Evolutionary conservation across 2,329 filamentous ascomycete species (phyloP), one percentile per base, ranked within the genome.

Genomic region (Fusarium protoensiforme): DNA sequence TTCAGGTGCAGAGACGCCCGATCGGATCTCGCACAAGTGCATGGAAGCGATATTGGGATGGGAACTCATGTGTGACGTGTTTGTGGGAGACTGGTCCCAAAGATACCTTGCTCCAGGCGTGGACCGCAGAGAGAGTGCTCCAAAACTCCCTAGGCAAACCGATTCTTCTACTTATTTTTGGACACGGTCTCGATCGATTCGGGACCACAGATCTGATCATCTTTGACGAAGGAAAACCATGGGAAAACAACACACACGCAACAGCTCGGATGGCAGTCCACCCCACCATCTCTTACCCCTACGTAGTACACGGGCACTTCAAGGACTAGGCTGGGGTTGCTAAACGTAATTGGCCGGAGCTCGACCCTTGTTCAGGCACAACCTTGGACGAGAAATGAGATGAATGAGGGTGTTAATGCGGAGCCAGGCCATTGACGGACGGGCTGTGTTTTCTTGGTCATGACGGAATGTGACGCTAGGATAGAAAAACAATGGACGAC

Each of bases 301-400:
- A 46, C 51, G 2, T 9, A 24, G 24, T 48, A 48, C 43, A 48
- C 43, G 43, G 22, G 43, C 43, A 14, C 35, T 39, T 61, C 20
- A 38, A 64, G 35, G 29, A 51, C 53, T 41, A 46, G 61, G 48
- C 53, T 54, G 61, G 61, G 72, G 51, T 27, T 64, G 43, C 58
- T 67, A 69, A 73, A 58, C 66, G 70, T 67, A 67, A 73, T 73
- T 73, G 71, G 62, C 61, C 56, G 56, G 62, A 41, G 11, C 63
- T 61, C 57, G 27, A 63, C 53, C 73, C 73, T 43, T 65, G 73
- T 61, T 58, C 41, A 64, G 39, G 38, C 54, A 67, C 43, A 65
- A 61, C 56, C 68, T 70, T 70, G 70, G 68, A 60, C 66, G 70
- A 61, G 73, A 75, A 75, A 75, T 75, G 71, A 75, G 71, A 74